A percentile compares a stretch with the other conserved stretches of the same genome.
Conservation (phyloP, 768 basidiomycete species). For the Chalciporus chontae region DNA sequence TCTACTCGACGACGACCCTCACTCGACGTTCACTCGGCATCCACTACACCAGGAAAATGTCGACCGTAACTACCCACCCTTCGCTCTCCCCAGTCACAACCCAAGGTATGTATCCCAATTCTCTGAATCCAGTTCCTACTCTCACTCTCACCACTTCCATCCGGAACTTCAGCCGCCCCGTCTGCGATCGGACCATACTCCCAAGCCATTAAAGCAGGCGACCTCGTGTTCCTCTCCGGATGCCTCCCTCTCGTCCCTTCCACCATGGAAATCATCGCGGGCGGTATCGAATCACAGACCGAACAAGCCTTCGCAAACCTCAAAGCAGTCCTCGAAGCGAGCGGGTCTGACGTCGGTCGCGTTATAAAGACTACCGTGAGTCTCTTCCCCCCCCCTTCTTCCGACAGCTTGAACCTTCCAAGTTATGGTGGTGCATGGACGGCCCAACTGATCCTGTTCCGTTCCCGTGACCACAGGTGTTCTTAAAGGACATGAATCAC, state of each 20-base stretch:
- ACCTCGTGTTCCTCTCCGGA: slow-evolving; percentile 87
- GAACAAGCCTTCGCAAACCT: slow-evolving; percentile 85
- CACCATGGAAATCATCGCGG: slow-evolving; percentile 65
- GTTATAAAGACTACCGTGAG: slow-evolving; percentile 91
- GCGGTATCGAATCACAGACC: slow-evolving; percentile 62
- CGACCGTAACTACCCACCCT: not conserved
- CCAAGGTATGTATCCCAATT: slow-evolving; percentile 53
- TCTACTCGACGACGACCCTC: not conserved
- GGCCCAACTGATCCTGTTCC: not conserved
- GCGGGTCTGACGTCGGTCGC: slow-evolving; percentile 71
- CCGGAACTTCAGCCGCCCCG: slow-evolving; percentile 56
- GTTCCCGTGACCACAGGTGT: slow-evolving; percentile 52
- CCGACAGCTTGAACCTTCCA: not conserved
- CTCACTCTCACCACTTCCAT: slow-evolving; percentile 59
- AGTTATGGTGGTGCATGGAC: no score
- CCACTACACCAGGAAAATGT: not conserved
- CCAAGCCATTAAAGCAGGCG: slow-evolving; percentile 80
- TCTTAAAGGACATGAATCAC: slow-evolving; percentile 90
- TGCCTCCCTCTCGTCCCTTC: slow-evolving; percentile 38
- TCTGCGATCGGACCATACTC: slow-evolving; percentile 85
- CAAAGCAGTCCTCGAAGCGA: slow-evolving; percentile 76
- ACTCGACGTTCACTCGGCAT: not conserved
- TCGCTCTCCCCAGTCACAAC: slow-evolving; percentile 11
- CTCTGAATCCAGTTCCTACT: slow-evolving; percentile 81
- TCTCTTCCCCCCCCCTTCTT: slow-evolving; percentile 5